Evolutionary conservation across 2,329 filamentous ascomycete genomes (phyloP).

Genomic region (Trichoderma aggressivum): DNA sequence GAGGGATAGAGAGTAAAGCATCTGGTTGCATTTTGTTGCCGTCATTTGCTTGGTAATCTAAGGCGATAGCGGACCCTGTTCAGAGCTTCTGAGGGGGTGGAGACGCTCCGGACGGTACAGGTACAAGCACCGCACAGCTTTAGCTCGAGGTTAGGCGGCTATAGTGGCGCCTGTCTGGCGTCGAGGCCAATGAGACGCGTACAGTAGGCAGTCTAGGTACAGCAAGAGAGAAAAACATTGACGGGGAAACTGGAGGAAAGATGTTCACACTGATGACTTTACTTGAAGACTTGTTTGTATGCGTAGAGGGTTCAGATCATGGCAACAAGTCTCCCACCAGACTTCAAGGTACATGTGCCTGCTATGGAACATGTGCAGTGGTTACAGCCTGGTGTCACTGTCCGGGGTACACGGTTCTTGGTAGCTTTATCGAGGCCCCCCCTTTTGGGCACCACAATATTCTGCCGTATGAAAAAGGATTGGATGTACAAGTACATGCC

Average conservation of each 20-base stretch:
- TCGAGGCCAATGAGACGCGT: neutral
- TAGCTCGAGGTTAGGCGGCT: neutral
- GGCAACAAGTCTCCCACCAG: neutral
- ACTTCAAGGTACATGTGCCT: neutral
- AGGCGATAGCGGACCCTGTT: neutral
- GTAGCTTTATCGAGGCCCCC: neutral
- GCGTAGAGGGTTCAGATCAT: neutral
- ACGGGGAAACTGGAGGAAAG: neutral
- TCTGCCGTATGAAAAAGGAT: neutral
- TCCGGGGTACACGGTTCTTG: neutral
- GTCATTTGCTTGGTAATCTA: slow-evolving; percentile 5
- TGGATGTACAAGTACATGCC: neutral
- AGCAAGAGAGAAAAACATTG: neutral
- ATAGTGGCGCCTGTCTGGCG: neutral
- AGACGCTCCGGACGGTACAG: neutral
- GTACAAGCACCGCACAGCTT: neutral
- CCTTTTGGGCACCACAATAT: slow-evolving; percentile 5
- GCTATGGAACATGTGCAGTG: too few species aligned
- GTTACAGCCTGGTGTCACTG: neutral
- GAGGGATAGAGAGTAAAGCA: neutral
- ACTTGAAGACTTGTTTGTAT: neutral
- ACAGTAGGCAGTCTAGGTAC: neutral
- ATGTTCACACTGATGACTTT: neutral
- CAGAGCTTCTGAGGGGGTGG: neutral
- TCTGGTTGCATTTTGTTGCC: neutral